A percentile compares a stretch with the other conserved stretches of the same genome.
Evolutionary conservation across 129 eudicot species (phyloP).

Genomic region (Saposhnikovia divaricata): DNA sequence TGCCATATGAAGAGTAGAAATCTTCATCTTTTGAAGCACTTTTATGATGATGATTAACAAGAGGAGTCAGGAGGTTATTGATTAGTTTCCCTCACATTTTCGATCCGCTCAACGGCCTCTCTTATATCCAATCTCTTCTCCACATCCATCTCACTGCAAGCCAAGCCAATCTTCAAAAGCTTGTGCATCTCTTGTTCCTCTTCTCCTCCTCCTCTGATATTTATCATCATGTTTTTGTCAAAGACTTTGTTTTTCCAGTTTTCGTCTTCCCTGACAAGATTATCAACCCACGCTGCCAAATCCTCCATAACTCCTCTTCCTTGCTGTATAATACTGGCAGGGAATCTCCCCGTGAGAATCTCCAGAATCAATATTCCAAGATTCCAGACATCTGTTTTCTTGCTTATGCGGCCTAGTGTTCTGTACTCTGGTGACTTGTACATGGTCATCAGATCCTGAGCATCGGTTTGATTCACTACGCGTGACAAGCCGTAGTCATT

Average conservation of each 20-base stretch:
- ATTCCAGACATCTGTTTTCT: slow-evolving; percentile 14
- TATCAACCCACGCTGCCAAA: slow-evolving; percentile 15
- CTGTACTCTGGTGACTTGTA: slow-evolving; percentile 16
- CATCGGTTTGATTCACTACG: slow-evolving; percentile 11
- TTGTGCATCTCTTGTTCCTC: slow-evolving; percentile 64
- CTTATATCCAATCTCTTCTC: slow-evolving; percentile 59
- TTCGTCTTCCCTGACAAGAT: slow-evolving; percentile 18
- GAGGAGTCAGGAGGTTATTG: background rate
- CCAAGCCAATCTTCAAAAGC: slow-evolving; percentile 60
- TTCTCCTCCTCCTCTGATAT: slow-evolving; percentile 15
- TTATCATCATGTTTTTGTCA: slow-evolving; percentile 44
- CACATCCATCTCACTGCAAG: slow-evolving; percentile 51
- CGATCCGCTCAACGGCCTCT: slow-evolving; percentile 57
- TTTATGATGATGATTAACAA: background rate
- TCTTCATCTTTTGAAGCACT: slow-evolving; percentile 29
- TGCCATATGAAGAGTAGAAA: slow-evolving; percentile 37
- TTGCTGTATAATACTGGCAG: slow-evolving; percentile 4
- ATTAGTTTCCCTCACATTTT: slow-evolving; percentile 55
- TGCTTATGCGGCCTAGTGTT: background rate
- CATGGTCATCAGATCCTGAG: slow-evolving; percentile 12
- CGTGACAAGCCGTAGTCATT: slow-evolving; percentile 9
- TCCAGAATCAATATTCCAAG: slow-evolving; percentile 9
- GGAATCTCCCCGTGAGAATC: slow-evolving; percentile 11
- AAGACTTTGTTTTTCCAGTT: slow-evolving; percentile 34
- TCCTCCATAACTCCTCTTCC: background rate